Evolutionary conservation across 805 yeast genomes (phyloP).

Genomic region (Myxozyma monticola): DNA sequence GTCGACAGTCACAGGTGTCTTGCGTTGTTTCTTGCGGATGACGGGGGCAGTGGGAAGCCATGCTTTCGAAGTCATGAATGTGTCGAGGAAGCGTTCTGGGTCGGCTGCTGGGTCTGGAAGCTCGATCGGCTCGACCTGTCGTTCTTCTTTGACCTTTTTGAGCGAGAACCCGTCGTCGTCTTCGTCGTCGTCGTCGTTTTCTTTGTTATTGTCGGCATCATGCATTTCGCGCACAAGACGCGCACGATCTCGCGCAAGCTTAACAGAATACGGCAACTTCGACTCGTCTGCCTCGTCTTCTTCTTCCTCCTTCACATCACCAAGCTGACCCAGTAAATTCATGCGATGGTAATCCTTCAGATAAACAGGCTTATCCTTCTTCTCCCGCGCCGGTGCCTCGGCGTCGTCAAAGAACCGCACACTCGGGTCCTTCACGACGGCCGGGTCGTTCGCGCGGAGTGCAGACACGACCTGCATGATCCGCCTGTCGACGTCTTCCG

Average conservation of each 20-base stretch:
- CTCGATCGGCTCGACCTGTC: conserved; percentile 39
- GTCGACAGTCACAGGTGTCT: background rate
- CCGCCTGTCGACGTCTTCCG: conserved; percentile 81
- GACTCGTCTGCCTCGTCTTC: conserved; percentile 3
- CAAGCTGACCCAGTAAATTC: conserved; percentile 66
- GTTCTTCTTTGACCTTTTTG: conserved; percentile 53
- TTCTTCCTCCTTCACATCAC: conserved; percentile 49
- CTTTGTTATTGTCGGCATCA: conserved; percentile 48
- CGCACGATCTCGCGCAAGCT: conserved; percentile 71
- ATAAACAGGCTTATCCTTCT: conserved; percentile 71
- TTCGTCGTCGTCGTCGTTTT: conserved; percentile 46
- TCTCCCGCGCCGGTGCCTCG: conserved; percentile 43
- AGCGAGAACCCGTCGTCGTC: conserved; percentile 53
- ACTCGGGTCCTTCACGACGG: conserved; percentile 62
- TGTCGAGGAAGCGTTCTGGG: conserved; percentile 68
- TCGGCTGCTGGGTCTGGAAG: conserved; percentile 70
- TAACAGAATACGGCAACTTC: conserved; percentile 66
- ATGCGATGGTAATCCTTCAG: conserved; percentile 90
- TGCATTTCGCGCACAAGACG: conserved; percentile 78
- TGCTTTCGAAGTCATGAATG: conserved; percentile 73
- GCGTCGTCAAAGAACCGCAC: conserved; percentile 69
- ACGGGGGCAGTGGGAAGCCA: conserved; percentile 62
- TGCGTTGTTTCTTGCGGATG: background rate
- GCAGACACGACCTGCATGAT: conserved; percentile 71
- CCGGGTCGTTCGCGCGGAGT: conserved; percentile 62